Conservation (phyloP, 768 basidiomycete species). For the Arthromyces matolae region DNA sequence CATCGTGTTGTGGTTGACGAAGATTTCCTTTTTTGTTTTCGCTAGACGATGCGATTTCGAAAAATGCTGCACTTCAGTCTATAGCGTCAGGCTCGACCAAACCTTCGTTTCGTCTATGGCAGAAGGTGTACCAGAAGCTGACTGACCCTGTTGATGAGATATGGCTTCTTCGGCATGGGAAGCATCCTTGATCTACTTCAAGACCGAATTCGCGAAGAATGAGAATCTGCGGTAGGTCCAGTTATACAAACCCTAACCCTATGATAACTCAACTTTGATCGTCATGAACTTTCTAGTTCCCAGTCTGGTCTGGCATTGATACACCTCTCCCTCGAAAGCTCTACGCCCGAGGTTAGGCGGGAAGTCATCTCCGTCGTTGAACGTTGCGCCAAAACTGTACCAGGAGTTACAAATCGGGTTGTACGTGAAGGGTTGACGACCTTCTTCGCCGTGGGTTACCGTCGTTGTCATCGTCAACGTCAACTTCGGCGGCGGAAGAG, state of each 20-base stretch:
- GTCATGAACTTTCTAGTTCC: conserved; percentile 35
- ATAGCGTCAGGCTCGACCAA: conserved; percentile 54
- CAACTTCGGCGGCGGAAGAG: conserved; percentile 30
- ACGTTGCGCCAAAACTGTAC: conserved; percentile 32
- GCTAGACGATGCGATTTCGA: conserved; percentile 47
- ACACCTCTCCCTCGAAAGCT: conserved; percentile 61
- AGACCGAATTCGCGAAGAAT: conserved; percentile 47
- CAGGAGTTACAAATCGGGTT: conserved; percentile 47
- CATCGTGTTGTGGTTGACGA: too few species aligned
- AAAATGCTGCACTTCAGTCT: conserved; percentile 44
- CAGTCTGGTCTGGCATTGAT: conserved; percentile 66
- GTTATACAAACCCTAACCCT: neutral
- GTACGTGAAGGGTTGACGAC: conserved; percentile 57
- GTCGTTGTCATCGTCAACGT: conserved; percentile 20
- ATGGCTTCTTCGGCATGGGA: conserved; percentile 73
- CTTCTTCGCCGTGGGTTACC: conserved; percentile 40
- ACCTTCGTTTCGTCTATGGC: conserved; percentile 84
- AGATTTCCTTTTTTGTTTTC: conserved; percentile 10
- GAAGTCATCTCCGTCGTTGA: conserved; percentile 41
- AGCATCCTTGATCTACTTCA: conserved; percentile 44
- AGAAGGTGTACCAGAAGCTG: conserved; percentile 80
- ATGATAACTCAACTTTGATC: conserved; percentile 1
- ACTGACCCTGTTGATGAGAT: conserved; percentile 55
- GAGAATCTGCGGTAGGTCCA: conserved; percentile 50
- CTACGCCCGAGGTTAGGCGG: conserved; percentile 51